Evolutionary conservation across 441 rosid species (phyloP), one percentile per base, ranked within the genome.

Genomic region (Daphne laureola): DNA sequence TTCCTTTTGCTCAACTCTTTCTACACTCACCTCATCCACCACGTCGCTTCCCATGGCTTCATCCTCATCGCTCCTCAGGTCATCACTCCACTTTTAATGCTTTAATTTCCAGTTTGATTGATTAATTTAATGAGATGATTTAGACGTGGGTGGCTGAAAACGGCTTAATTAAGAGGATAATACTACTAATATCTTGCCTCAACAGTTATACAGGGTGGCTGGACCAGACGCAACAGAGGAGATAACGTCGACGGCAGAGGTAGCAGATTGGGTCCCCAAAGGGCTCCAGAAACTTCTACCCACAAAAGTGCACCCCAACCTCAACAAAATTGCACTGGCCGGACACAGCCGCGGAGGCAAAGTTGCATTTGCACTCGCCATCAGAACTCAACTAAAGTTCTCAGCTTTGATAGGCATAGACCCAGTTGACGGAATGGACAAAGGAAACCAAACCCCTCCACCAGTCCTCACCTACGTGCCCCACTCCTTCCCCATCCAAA

Each of bases 271-370:
- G 98, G 53, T 87, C 42, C 53, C 78, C 9, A 12, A 59, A 23
- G 85, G 88, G 26, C 80, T 85, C 27, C 51, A 47, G 1, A 51
- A 43, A 17, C 43, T 73, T 41, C 93, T 91, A 43, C 93, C 95
- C 18, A 48, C 67, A 2, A 42, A 72, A 51, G 81, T 85, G 54
- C 62, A 35, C 13, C 83, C 90, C 54, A 76, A 85, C 53, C 67
- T 91, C 16, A 54, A 57, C 70, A 91, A 83, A 70, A 76, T 91
- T 12, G 80, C 46, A 49, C 81, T 91, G 3, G 77, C 96, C 2
- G 98, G 98, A 56, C 98, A 90, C 64, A 90, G 98, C 61, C 80
- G 98, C 0, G 98, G 98, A 0, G 95, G 96, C 66, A 90, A 87
- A 67, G 62, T 82, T 0, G 98, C 95, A 1, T 90, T 90, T 25